Evolutionary conservation across 169 alveolate species (phyloP).

Genomic region (Toxoplasma gondii): DNA sequence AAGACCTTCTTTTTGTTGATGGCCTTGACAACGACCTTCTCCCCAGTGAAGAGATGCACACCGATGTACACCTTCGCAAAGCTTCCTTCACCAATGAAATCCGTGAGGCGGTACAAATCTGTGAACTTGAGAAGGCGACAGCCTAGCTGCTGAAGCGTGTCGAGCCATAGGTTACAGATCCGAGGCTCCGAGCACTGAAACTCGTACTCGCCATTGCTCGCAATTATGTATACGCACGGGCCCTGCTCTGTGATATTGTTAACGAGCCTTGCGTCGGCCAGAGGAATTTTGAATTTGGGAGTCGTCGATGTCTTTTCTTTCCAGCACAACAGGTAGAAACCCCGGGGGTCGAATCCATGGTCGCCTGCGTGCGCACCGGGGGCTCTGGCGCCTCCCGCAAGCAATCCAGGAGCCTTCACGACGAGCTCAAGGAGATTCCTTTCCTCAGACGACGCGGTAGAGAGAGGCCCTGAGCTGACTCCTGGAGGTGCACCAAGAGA

Average conservation of each 20-base stretch:
- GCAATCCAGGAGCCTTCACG: not conserved
- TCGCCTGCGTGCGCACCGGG: not conserved
- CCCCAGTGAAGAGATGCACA: constrained; percentile 57
- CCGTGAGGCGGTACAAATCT: constrained; percentile 28
- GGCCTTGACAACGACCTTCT: constrained; percentile 74
- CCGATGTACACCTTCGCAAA: constrained; percentile 65
- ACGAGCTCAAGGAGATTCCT: not conserved
- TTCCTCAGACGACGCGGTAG: not conserved
- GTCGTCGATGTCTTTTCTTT: not conserved
- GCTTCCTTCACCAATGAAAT: constrained; percentile 71
- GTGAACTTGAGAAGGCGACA: constrained; percentile 16
- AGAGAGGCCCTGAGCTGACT: not conserved
- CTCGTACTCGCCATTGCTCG: constrained; percentile 42
- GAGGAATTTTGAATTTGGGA: constrained; percentile 30
- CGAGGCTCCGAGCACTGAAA: constrained; percentile 46
- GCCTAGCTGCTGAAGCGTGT: constrained; percentile 27
- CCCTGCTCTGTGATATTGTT: constrained; percentile 57
- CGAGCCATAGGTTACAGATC: constrained; percentile 37
- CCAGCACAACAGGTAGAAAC: constrained; percentile 45
- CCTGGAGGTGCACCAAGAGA: not conserved
- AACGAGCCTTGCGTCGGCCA: constrained; percentile 22
- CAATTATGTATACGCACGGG: constrained; percentile 45
- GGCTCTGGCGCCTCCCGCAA: not conserved
- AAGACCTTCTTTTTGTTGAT: constrained; percentile 69
- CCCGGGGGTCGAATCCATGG: not conserved